Evolutionary conservation across 768 basidiomycete genomes (phyloP).

Genomic region (Podaxis rugospora): DNA sequence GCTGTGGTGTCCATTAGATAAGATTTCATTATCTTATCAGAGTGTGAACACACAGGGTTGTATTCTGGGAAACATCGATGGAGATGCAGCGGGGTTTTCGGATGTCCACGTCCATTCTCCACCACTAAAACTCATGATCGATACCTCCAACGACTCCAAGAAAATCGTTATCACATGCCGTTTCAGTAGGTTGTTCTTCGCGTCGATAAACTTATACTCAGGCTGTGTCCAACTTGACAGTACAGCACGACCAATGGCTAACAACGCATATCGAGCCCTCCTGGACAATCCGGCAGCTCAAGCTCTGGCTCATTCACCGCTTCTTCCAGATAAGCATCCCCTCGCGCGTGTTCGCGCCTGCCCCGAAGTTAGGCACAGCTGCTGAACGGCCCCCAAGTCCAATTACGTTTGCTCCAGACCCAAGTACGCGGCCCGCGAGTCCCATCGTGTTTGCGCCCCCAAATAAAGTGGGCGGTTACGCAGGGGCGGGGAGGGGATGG

Average conservation of each 20-base stretch:
- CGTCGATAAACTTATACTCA: constrained; percentile 1
- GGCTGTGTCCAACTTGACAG: constrained; percentile 18
- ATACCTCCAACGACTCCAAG: not conserved
- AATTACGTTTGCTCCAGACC: constrained; percentile 61
- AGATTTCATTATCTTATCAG: constrained; percentile 5
- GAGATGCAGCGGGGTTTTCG: not conserved
- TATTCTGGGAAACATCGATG: constrained; percentile 2
- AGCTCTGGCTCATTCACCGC: constrained; percentile 58
- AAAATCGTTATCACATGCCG: constrained; percentile 8
- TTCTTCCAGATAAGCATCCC: constrained; percentile 37
- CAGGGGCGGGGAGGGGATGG: constrained; percentile 12
- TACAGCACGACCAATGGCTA: constrained; percentile 75
- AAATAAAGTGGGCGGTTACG: not conserved
- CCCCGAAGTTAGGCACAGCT: constrained; percentile 9
- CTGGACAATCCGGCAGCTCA: constrained; percentile 61
- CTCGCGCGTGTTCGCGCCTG: constrained; percentile 18
- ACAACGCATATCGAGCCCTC: constrained; percentile 59
- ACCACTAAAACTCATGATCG: not conserved
- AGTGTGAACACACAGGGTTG: not conserved
- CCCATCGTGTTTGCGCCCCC: constrained; percentile 39
- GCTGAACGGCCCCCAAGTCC: constrained; percentile 52
- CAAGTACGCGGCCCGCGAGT: constrained; percentile 32
- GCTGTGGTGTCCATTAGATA: not conserved
- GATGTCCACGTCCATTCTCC: not conserved
- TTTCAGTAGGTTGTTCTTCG: constrained; percentile 8